Evolutionary conservation across 164 flowering plant genomes (phyloP), one percentile per base, ranked within the genome.

Genomic region (Stephania cephalantha): DNA sequence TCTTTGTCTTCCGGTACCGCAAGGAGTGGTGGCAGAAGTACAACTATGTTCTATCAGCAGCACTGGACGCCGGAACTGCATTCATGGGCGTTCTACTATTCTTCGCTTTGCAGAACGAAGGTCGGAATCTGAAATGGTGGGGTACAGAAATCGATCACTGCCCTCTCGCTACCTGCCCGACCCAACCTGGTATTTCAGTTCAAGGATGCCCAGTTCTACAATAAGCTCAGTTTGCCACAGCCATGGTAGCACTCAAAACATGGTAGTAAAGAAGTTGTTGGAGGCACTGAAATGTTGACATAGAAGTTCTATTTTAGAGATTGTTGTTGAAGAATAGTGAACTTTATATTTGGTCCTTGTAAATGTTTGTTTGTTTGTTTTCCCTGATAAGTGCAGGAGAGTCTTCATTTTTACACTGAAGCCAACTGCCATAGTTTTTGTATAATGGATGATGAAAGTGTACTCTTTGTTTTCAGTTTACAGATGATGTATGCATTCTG

Each of bases 1-100:
- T 79, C 82, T 88, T 94, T 69, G 92, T 94, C 55, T 94, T 94
- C 87, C 68, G 84, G 55, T 89, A 87, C 79, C 76, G 84, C 76
- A 94, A 90, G 69, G 74, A 85, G 20, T 92, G 97, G 97, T 94
- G 98, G 98, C 90, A 92, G 88, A 92, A 81, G 48, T 90, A 94
- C 72, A 94, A 94, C 74, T 94, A 94, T 70, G 95, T 94, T 68
- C 81, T 94, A 13, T 94, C 97, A 5, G 98, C 98, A 20, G 98
- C 97, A 20, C 68, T 94, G 75, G 98, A 94, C 77, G 97, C 98
- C 1, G 98, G 98, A 58, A 94, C 98, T 9, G 97, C 98, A 64
- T 94, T 94, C 86, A 94, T 94, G 98, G 98, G 88, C 7, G 98
- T 94, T 17, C 76, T 94, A 4, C 55, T 94, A 61, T 94, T 88